A percentile compares a stretch with the other conserved stretches of the same genome.
phyloP scores from a whole-genome alignment of 441 rosid species.

The Adansonia grandidieri region DNA sequence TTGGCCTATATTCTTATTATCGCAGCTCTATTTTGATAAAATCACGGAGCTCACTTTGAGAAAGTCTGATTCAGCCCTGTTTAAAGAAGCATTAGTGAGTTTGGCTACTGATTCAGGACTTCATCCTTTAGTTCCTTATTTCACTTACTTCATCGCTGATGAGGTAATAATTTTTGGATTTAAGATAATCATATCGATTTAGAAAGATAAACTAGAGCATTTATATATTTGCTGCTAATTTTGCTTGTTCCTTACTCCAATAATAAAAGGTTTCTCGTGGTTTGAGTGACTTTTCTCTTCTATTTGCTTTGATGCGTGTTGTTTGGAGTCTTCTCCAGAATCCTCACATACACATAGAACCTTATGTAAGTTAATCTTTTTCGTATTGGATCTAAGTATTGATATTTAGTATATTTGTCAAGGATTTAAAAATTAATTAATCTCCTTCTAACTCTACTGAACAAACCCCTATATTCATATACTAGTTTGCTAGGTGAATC shows the following conservation, averaged over 20 bases:
- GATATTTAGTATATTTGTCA: not conserved
- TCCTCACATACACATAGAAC: conserved; percentile 86
- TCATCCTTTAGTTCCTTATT: conserved; percentile 96
- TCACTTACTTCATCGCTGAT: conserved; percentile 82
- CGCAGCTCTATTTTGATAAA: conserved; percentile 93
- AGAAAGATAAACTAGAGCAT: not conserved
- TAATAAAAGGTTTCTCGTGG: conserved; percentile 84
- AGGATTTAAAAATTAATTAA: conserved; percentile 2
- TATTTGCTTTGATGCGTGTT: conserved; percentile 88
- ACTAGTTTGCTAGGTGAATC: conserved; percentile 24
- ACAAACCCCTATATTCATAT: not conserved
- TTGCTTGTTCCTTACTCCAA: conserved; percentile 29
- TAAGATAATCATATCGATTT: not conserved
- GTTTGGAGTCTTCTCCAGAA: conserved; percentile 84
- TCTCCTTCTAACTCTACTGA: not conserved
- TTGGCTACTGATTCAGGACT: conserved; percentile 93
- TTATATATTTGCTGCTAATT: conserved; percentile 20
- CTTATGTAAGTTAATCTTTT: conserved; percentile 69
- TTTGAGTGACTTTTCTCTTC: conserved; percentile 70
- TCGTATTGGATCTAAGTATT: conserved; percentile 18
- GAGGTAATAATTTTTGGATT: conserved; percentile 62
- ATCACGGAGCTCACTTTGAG: conserved; percentile 82
- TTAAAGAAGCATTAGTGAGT: conserved; percentile 88
- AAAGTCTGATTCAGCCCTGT: conserved; percentile 69
- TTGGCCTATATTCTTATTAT: conserved; percentile 24